Conservation (phyloP, 1,139 yeast species). For the Spathaspora sp. region DNA sequence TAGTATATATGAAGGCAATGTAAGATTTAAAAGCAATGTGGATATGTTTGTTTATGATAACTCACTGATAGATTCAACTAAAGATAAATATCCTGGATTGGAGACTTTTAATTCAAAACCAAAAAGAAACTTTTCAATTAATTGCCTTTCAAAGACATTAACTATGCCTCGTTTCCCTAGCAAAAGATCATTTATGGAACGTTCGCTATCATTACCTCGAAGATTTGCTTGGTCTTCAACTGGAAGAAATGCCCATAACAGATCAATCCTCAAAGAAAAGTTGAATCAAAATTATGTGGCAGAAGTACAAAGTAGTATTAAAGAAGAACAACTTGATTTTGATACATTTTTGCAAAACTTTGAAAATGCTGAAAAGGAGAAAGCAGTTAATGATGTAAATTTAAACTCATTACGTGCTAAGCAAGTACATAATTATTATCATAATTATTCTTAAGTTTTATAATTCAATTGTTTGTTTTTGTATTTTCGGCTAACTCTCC, state of each 20-base stretch:
- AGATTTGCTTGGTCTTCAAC: background rate
- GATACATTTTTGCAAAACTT: constrained; percentile 21
- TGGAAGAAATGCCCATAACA: constrained; percentile 3
- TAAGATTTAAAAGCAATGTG: constrained; percentile 4
- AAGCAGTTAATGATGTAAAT: constrained; percentile 16
- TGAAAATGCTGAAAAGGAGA: constrained; percentile 20
- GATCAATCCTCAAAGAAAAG: constrained; percentile 24
- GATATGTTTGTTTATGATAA: constrained; percentile 4
- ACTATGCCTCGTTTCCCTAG: constrained; percentile 4
- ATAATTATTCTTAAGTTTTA: constrained; percentile 4
- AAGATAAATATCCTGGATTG: constrained; percentile 3
- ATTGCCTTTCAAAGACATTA: constrained; percentile 3
- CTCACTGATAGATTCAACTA: background rate
- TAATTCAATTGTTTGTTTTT: background rate
- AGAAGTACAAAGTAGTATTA: constrained; percentile 17
- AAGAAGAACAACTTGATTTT: constrained; percentile 18
- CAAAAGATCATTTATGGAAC: constrained; percentile 1
- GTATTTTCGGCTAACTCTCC: background rate
- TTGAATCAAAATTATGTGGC: constrained; percentile 21
- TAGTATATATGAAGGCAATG: constrained; percentile 4
- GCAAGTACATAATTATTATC: constrained; percentile 21
- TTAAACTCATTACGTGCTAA: constrained; percentile 17
- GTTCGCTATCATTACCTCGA: constrained; percentile 8
- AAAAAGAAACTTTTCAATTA: constrained; percentile 4
- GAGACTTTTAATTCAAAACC: background rate